Base-by-base conservation (phyloP, 768 basidiomycete species). In the Floccularia luteovirens region DNA sequence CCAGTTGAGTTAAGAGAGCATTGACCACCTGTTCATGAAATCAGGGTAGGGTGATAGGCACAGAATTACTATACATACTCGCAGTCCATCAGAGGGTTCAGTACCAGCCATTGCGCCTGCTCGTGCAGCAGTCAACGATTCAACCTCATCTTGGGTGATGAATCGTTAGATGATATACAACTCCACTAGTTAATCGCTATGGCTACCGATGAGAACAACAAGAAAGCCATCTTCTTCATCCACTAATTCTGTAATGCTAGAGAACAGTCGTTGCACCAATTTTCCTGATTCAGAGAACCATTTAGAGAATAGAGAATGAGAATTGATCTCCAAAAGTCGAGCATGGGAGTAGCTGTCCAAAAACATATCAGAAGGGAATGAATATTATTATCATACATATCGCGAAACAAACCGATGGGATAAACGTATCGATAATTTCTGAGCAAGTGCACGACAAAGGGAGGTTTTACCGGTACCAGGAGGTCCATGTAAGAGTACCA, bases 201-300 rank as follows among this genome's bases (percentile, higher is more conserved):
- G 48, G 55, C 39, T 40, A 85, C 93, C 94, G 42, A 99, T 99
- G 31, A 99, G 70, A 13, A 99, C 90, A 3, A 96, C 81, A 2
- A 99, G 82, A 52, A 99, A 97, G 12, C 78, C 77, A 42, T 82
- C 79, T 46, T 93, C 89, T 50, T 97, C 92, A 36, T 96, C 92
- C 0, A 88, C 83, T 61, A 98, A 72, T 48, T 96, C 92, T 27
- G 75, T 87, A 42, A 99, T 90, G 43, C 75, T 86, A 27, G 72
- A 76, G 56, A 98, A 99, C 13, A 99, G 68, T 34, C 86, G 77
- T 53, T 98, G 94, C 1, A 99, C 96, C 21, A 99, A 78, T 59
- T 99, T 99, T 12, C 96, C 96, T 0, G 92, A 96, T 57, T 99
- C 96, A 0, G 93, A 97, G 63, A 98, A 99, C 94, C 96, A 99